Evolutionary conservation across 495 filamentous ascomycete species (phyloP).

Genomic region (Aspergillus nidulans): DNA sequence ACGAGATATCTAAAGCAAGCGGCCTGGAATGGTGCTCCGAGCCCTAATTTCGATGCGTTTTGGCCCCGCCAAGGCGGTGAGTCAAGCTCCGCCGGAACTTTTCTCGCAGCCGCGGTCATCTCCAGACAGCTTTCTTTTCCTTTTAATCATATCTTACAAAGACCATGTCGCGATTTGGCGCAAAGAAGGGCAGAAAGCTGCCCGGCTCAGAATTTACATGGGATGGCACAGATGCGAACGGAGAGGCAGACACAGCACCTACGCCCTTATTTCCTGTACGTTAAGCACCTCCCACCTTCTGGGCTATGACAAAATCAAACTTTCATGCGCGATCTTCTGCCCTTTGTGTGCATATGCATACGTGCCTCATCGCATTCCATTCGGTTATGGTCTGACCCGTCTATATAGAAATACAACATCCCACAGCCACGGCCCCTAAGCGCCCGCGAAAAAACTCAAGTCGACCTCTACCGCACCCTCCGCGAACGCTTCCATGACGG

Average conservation of each 20-base stretch:
- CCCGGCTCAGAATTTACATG: constrained; percentile 42
- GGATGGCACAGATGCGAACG: constrained; percentile 33
- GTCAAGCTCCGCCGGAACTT: constrained; percentile 18
- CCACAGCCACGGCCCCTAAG: constrained; percentile 31
- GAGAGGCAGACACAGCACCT: constrained; percentile 38
- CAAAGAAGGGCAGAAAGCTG: constrained; percentile 34
- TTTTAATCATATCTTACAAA: not conserved
- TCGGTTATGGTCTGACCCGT: not conserved
- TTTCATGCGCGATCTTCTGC: not conserved
- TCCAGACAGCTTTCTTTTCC: not conserved
- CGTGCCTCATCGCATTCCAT: not conserved
- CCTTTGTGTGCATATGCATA: not conserved
- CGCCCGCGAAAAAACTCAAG: constrained; percentile 31
- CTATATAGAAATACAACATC: constrained; percentile 33
- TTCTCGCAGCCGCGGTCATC: constrained; percentile 10
- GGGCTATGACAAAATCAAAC: not conserved
- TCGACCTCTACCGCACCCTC: constrained; percentile 44
- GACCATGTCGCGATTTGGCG: constrained; percentile 39
- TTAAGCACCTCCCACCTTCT: constrained; percentile 7
- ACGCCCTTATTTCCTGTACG: constrained; percentile 42
- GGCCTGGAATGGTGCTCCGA: constrained; percentile 1
- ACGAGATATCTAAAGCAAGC: not conserved
- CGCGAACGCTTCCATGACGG: constrained; percentile 53
- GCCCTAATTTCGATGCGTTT: constrained; percentile 19
- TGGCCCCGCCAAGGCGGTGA: constrained; percentile 18